Percentiles rank a stretch among this genome's conserved stretches.
Evolutionary conservation across 139 green algal genomes (phyloP).

Genomic region (Auxenochlorella pyrenoidosa): DNA sequence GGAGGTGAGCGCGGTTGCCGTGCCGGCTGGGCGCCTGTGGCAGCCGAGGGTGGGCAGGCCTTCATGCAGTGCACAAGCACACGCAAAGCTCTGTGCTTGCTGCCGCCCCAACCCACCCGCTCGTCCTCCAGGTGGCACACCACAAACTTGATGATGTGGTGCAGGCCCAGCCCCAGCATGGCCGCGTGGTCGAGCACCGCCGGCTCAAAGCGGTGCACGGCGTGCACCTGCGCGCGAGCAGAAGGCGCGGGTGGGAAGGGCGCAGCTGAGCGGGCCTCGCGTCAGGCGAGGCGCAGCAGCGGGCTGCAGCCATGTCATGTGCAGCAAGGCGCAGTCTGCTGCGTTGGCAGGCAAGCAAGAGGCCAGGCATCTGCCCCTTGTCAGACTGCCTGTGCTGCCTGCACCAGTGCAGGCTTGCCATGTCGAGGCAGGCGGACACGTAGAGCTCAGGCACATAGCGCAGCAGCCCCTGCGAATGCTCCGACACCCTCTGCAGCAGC

Average conservation of each 20-base stretch:
- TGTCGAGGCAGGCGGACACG: conserved; percentile 75
- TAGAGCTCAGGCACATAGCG: conserved; percentile 76
- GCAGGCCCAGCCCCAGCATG: conserved; percentile 21
- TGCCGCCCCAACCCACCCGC: background rate
- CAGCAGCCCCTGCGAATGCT: conserved; percentile 49
- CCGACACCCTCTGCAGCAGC: conserved; percentile 43
- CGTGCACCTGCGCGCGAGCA: conserved; percentile 13
- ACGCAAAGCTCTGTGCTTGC: too few relatives aligned
- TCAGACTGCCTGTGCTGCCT: background rate
- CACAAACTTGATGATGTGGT: conserved; percentile 14
- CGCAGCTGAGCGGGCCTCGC: background rate
- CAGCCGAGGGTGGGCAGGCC: too few relatives aligned
- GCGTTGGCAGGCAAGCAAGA: too few relatives aligned
- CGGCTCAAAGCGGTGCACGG: conserved; percentile 23
- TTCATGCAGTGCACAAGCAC: too few relatives aligned
- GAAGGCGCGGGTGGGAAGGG: background rate
- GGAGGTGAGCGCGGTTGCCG: too few relatives aligned
- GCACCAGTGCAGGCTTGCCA: conserved; percentile 16
- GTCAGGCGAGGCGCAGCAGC: background rate
- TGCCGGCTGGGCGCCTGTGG: too few relatives aligned
- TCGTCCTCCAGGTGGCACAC: conserved; percentile 13
- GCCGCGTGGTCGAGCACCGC: conserved; percentile 9
- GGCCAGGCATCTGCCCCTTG: background rate
- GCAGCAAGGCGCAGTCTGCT: too few relatives aligned
- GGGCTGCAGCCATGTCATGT: too few relatives aligned